Conservation (phyloP, 768 basidiomycete genomes). For the Xerocomellus dryophilus region DNA sequence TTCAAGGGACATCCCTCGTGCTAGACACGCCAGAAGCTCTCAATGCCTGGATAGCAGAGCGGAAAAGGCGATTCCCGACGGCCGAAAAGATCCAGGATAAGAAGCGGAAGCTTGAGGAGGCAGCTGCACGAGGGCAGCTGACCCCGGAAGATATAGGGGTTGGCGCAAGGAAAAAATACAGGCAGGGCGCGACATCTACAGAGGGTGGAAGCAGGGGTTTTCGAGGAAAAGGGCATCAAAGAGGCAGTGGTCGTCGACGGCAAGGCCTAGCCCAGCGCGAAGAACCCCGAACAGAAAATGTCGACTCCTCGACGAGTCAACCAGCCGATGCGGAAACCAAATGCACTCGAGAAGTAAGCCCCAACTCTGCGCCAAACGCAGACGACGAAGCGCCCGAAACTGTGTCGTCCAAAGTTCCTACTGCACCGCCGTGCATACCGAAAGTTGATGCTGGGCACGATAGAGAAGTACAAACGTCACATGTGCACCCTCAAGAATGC, state of each 20-base stretch:
- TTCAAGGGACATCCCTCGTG: constrained; percentile 74
- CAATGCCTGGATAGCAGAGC: constrained; percentile 83
- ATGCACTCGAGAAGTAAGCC: constrained; percentile 3
- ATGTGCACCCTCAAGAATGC: constrained; percentile 3
- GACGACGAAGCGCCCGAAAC: constrained; percentile 55
- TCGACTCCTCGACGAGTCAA: not conserved
- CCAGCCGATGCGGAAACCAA: not conserved
- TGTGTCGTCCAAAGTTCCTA: constrained; percentile 49
- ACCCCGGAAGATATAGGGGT: constrained; percentile 44
- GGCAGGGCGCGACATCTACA: constrained; percentile 22
- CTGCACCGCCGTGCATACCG: constrained; percentile 1
- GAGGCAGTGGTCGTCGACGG: constrained; percentile 34
- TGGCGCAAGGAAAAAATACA: constrained; percentile 42
- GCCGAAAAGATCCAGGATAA: constrained; percentile 70
- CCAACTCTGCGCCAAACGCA: constrained; percentile 26
- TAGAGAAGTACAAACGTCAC: constrained; percentile 4
- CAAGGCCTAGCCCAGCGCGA: constrained; percentile 3
- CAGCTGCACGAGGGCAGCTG: constrained; percentile 75
- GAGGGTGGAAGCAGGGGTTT: constrained; percentile 3
- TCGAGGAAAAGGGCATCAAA: constrained; percentile 13
- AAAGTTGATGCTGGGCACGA: constrained; percentile 7
- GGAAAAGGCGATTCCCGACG: constrained; percentile 84
- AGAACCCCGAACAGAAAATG: not conserved
- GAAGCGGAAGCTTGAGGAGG: constrained; percentile 74
- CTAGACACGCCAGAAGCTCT: constrained; percentile 82